These are phyloP conservation scores for Suillus subalutaceus DNA, from an alignment of 768 basidiomycete species.

Conservation along the genomic window DNA sequence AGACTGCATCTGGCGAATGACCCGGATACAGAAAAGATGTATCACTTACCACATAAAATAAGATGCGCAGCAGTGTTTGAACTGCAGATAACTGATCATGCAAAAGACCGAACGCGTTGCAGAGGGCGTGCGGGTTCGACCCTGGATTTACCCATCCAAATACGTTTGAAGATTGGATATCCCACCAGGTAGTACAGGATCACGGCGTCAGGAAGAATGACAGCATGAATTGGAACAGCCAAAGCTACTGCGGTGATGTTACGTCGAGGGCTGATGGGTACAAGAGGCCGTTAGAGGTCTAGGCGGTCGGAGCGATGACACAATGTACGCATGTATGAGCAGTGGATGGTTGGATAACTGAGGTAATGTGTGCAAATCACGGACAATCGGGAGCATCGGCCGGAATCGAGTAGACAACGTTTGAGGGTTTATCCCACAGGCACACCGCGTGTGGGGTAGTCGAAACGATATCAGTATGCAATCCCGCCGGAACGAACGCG, in stretches of 20 bases:
- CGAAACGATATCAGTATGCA: background rate
- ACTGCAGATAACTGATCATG: background rate
- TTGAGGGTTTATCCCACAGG: constrained; percentile 8
- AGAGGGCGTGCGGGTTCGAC: constrained; percentile 9
- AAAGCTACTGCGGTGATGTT: constrained; percentile 1
- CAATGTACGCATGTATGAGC: background rate
- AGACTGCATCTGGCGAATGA: constrained; percentile 5
- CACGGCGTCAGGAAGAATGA: background rate
- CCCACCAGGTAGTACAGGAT: background rate
- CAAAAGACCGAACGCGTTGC: constrained; percentile 10
- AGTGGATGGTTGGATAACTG: background rate
- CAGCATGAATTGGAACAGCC: background rate
- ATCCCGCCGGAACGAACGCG: constrained; percentile 1
- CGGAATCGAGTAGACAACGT: constrained; percentile 2
- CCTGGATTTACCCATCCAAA: background rate
- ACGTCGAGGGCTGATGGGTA: background rate
- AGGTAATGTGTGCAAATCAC: constrained; percentile 6
- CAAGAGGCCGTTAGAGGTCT: background rate
- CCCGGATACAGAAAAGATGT: background rate
- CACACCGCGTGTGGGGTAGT: constrained; percentile 3
- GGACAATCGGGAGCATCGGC: background rate
- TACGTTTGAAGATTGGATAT: background rate
- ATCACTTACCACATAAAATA: constrained; percentile 12
- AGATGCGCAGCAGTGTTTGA: constrained; percentile 2
- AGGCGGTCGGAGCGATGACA: background rate